These are phyloP conservation scores for Trichoderma virens DNA, from an alignment of 495 filamentous ascomycete genomes.

Conservation along the genomic window DNA sequence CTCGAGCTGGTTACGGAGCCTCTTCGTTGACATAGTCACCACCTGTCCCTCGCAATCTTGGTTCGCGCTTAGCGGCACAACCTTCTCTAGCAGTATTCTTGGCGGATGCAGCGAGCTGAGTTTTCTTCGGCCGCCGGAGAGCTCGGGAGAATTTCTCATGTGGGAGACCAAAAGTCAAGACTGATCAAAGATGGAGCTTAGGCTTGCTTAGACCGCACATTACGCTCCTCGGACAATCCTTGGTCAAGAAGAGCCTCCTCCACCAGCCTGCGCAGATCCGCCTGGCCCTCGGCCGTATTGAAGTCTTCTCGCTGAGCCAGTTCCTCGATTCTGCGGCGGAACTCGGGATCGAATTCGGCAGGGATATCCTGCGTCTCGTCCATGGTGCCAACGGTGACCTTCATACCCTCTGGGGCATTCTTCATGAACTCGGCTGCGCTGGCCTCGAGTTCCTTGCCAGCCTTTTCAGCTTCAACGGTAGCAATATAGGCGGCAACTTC, in stretches of 20 bases:
- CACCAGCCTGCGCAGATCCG: slow-evolving; percentile 58
- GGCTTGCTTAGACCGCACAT: slow-evolving; percentile 52
- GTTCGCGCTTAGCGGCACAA: slow-evolving; percentile 41
- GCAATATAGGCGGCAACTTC: slow-evolving; percentile 61
- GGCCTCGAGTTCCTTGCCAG: slow-evolving; percentile 29
- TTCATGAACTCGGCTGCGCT: slow-evolving; percentile 22
- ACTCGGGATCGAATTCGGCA: slow-evolving; percentile 56
- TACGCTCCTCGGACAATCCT: slow-evolving; percentile 47
- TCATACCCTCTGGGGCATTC: slow-evolving; percentile 51
- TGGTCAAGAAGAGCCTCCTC: slow-evolving; percentile 57
- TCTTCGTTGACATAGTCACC: slow-evolving; percentile 31
- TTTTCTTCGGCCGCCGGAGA: slow-evolving; percentile 35
- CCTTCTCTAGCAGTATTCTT: slow-evolving; percentile 35
- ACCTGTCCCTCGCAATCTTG: slow-evolving; percentile 35
- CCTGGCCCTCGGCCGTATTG: slow-evolving; percentile 60
- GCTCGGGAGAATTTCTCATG: slow-evolving; percentile 41
- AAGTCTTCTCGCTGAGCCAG: slow-evolving; percentile 67
- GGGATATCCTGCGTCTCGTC: slow-evolving; percentile 51
- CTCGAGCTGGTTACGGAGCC: slow-evolving; percentile 37
- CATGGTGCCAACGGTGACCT: slow-evolving; percentile 59
- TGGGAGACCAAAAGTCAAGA: slow-evolving; percentile 45
- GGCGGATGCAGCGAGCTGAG: slow-evolving; percentile 38
- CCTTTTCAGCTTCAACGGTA: neutral
- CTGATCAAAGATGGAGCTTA: slow-evolving; percentile 29
- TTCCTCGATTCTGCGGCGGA: slow-evolving; percentile 68